phyloP scores from a whole-genome alignment of 225 moss, liverwort and hornwort species.

The Ulota crispa region DNA sequence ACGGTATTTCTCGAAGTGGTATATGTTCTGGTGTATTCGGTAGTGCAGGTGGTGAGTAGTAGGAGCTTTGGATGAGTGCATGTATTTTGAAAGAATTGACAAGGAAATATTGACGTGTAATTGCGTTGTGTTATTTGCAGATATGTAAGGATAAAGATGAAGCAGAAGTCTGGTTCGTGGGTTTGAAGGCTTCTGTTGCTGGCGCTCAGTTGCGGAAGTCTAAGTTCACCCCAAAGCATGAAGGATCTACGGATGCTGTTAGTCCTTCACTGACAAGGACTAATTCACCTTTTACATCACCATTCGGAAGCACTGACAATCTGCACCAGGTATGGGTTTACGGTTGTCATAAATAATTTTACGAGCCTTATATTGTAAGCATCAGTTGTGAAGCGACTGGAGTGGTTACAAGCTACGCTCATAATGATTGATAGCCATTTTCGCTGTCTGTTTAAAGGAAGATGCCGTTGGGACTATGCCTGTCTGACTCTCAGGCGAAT shows the following conservation, averaged over 20 bases:
- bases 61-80: background rate
- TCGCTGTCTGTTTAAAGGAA: conserved; percentile 7
- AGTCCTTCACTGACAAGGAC: conserved; percentile 83
- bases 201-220: conserved; percentile 81
- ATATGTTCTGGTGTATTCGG: background rate
- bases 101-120: background rate
- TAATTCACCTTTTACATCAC: conserved; percentile 83
- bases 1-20: background rate
- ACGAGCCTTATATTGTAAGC: background rate
- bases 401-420: background rate
- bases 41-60: background rate
- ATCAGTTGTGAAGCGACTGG: background rate
- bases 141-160: conserved; percentile 99
- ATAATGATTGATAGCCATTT: conserved; percentile 2
- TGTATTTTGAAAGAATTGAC: background rate
- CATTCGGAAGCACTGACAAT: conserved; percentile 82
- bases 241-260: conserved; percentile 56
- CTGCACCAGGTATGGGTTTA: conserved; percentile 68
- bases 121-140: conserved; percentile 40
- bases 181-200: conserved; percentile 83
- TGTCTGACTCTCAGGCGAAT: conserved; percentile 5
- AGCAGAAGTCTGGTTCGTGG: conserved; percentile 98
- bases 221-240: conserved; percentile 61
- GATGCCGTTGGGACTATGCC: conserved; percentile 12
- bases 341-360: background rate